Evolutionary conservation across 2,329 filamentous ascomycete species (phyloP), one percentile per base, ranked within the genome.

Genomic region (Chaetomiaceae sp.): DNA sequence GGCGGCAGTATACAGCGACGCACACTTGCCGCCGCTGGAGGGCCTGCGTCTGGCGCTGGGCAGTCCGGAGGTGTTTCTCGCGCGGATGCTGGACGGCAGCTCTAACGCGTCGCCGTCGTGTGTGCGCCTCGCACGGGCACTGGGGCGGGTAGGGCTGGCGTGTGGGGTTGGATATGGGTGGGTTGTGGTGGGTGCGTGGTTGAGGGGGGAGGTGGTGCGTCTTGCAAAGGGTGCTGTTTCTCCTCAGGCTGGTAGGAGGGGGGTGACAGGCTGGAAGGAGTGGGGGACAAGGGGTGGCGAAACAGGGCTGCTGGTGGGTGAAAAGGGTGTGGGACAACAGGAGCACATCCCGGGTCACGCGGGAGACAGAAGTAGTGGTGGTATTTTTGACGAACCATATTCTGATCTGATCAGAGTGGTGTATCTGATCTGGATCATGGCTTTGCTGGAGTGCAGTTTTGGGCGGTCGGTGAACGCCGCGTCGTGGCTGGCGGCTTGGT

Each of bases 21-120:
- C 45, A 52, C 47, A 54, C 55, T 2, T 18, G n/a, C n/a, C 22
- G 18, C 65, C 65, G 10, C 56, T 64, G 44, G 64, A 61, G 22
- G 57, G 58, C 49, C 60, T 68, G 52, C 68, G 65, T 44, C 56
- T 65, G 34, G 67, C 62, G n/a, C 54, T 55, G 12, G 62, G 63
- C 24, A 58, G 58, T 24, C 68, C 66, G 5, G 64, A 64, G 46
- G 55, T 63, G 6, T 66, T 68, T 34, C 41, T 69, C 14, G 57
- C 56, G 18, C 55, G 57, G 19, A 53, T 57, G 29, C 49, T 64
- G 24, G 50, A 26, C 48, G 63, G 22, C 48, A 50, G 22, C 6
- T 24, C 22, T 24, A 24, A 6, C 22, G 22, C 9, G 22, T 5
- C 9, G 22, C 22, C 6, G 22, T 5, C 22, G 5, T 5, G 22